Percentiles rank a stretch among this genome's conserved stretches.
These are phyloP conservation scores for Cryptococcus sp. DNA, from an alignment of 1,284 basidiomycete genomes.

Conservation along the genomic window DNA sequence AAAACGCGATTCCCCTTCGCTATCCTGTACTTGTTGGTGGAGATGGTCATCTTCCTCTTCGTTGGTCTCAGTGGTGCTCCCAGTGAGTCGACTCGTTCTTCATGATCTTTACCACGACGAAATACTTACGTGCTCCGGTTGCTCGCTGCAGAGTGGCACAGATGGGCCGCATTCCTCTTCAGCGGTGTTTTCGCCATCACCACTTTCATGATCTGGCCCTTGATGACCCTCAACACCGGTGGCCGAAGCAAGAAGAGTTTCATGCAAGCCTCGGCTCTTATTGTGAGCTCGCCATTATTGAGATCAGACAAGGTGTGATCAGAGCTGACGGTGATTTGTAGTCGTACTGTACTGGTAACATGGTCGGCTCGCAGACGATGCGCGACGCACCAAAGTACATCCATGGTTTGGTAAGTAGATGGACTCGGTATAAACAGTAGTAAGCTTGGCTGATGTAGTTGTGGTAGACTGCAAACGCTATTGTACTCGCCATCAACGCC, in stretches of 20 bases:
- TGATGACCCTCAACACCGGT: conserved; percentile 35
- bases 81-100: conserved; percentile 3
- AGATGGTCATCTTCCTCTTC: conserved; percentile 27
- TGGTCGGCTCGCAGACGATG: conserved; percentile 31
- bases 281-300: conserved; percentile 12
- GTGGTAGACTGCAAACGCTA: conserved; percentile 19
- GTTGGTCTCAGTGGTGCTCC: conserved; percentile 21
- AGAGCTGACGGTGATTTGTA: neutral
- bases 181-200: conserved; percentile 19
- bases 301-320: no score
- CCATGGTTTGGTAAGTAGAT: conserved; percentile 12
- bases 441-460: neutral
- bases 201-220: conserved; percentile 38
- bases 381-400: conserved; percentile 30
- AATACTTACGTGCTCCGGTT: neutral
- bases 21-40: conserved; percentile 17
- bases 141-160: conserved; percentile 21
- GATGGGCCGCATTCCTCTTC: conserved; percentile 30
- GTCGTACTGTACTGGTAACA: conserved; percentile 33
- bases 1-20: conserved; percentile 27
- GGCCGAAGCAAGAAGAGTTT: conserved; percentile 38
- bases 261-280: conserved; percentile 18
- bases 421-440: conserved; percentile 1
- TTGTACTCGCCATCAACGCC: conserved; percentile 16
- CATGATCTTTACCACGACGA: neutral